Base-by-base conservation (phyloP, 1,284 basidiomycete genomes). In the Ceratobasidium theobromae region DNA sequence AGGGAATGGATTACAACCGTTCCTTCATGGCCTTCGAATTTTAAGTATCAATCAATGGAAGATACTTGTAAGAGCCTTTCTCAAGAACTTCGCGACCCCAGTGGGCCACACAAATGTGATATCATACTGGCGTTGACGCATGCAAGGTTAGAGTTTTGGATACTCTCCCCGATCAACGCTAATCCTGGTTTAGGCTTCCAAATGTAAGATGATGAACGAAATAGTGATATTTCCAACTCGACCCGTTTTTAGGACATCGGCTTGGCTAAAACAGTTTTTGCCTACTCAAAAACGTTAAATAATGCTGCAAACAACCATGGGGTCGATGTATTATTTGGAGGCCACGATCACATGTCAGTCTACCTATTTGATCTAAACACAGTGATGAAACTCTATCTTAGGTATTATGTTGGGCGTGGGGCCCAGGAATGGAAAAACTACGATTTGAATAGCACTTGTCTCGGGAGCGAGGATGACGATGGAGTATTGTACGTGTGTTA, bases 1-100 rank as follows among this genome's bases (percentile, higher is more conserved):
- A 84, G 89, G 73, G 88, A 91, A 73, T 95, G 92, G 92, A 93
- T 94, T 64, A 82, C 83, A 3, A 94, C 92, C 0, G 88, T 95
- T 2, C 82, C 91, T 0, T 85, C 88, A 1, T 95, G 91, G 88
- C 92, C 91, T 0, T 69, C 83, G 2, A 84, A 80, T 69, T 95
- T 91, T 75, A 76, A 81, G 58, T 89, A 89, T 74, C 81, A 78
- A 60, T 83, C 87, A 40, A 90, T 91, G 88, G 77, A 78, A 12
- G 81, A 88, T n/a, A 62, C 82, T 83, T 1, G 87, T 84, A 1
- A 72, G 83, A 14, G 79, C 84, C 33, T 81, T 94, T 94, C 91
- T 0, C 79, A 80, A 69, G 78, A 82, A 46, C 81, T 95, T 5
- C 84, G 93, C 9, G 87, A 92, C 75, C 88, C 88, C 0, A 70